Conservation (phyloP, 495 filamentous ascomycete species). For the Podospora pseudopauciseta region DNA sequence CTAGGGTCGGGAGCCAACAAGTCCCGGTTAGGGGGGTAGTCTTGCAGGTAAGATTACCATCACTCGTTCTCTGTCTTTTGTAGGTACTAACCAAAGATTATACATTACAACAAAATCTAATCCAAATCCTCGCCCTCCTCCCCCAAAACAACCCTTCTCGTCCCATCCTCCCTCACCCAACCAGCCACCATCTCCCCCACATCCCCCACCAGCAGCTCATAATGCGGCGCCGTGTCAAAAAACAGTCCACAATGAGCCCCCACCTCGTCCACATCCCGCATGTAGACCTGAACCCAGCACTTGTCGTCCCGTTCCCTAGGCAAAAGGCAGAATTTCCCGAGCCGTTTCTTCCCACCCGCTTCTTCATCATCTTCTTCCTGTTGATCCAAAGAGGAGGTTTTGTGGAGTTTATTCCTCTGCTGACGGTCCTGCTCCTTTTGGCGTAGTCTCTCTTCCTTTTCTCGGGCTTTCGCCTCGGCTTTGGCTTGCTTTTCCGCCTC, state of each 20-base stretch:
- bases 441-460: background rate
- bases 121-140: constrained; percentile 2
- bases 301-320: constrained; percentile 59
- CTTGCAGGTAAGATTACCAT: background rate
- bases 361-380: constrained; percentile 26
- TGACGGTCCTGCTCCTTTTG: constrained; percentile 31
- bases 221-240: constrained; percentile 59
- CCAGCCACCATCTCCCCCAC: constrained; percentile 63
- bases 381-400: background rate
- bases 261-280: constrained; percentile 81
- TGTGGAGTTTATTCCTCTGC: constrained; percentile 12
- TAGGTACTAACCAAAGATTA: too few relatives aligned
- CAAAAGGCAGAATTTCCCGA: constrained; percentile 75
- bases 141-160: constrained; percentile 31
- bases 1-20: background rate
- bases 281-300: constrained; percentile 71
- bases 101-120: background rate
- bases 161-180: constrained; percentile 64
- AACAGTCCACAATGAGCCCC: constrained; percentile 83
- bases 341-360: constrained; percentile 40
- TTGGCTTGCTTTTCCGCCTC: constrained; percentile 21
- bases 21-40: background rate
- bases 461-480: constrained; percentile 18
- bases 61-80: too few relatives aligned
- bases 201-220: constrained; percentile 74